Evolutionary conservation across 257 asterid genomes (phyloP).

Genomic region (Penstemon eatonii): DNA sequence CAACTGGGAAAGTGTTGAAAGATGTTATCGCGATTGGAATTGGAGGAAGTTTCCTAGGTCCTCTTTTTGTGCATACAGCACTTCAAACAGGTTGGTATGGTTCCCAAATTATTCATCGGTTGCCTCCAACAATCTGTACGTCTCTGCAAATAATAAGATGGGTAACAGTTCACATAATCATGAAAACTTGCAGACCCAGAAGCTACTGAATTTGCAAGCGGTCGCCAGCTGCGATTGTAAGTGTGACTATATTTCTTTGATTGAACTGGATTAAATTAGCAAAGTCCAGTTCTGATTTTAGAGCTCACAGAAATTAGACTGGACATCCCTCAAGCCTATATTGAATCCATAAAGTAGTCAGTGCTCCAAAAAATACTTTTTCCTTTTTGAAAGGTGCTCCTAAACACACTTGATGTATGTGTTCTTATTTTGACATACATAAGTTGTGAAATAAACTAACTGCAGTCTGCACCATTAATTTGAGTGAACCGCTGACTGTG

Average conservation of each 20-base stretch:
- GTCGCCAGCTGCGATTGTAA: conserved; percentile 92
- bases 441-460: background rate
- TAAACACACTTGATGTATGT: background rate
- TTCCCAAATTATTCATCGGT: conserved; percentile 12
- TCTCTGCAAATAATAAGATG: conserved; percentile 9
- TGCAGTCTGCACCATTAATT: conserved; percentile 16
- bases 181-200: conserved; percentile 67
- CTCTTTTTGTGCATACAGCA: conserved; percentile 96
- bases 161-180: conserved; percentile 24
- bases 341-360: conserved; percentile 18
- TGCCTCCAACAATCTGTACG: conserved; percentile 16
- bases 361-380: background rate
- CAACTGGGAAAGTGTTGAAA: conserved; percentile 87
- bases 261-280: conserved; percentile 16
- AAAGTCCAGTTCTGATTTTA: conserved; percentile 16
- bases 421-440: conserved; percentile 6
- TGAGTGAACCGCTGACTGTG: background rate
- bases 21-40: conserved; percentile 92
- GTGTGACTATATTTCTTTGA: conserved; percentile 31
- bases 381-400: too few species aligned
- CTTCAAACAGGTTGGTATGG: conserved; percentile 82
- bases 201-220: conserved; percentile 75
- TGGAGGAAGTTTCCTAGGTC: conserved; percentile 99
- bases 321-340: conserved; percentile 16
- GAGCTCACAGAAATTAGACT: conserved; percentile 19